Base-by-base conservation (phyloP, 2,329 filamentous ascomycete species). In the Talaromyces sp. region DNA sequence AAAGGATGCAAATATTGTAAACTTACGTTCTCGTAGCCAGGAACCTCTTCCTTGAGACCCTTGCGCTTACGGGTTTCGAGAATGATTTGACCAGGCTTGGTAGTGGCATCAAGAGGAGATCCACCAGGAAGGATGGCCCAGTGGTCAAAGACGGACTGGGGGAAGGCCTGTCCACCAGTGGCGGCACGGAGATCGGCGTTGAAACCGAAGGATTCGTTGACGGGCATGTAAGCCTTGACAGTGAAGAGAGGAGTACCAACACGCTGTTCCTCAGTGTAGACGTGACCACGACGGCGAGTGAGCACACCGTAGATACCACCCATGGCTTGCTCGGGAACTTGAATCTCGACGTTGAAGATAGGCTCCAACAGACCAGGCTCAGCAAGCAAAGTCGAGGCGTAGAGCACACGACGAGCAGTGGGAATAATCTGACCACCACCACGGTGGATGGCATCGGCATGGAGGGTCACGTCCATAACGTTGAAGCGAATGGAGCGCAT, bases 251-350 rank as follows among this genome's bases (percentile, higher is more conserved):
- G 94, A 79, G 94, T 99, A 82, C 94, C 94, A 66, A 93, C 90
- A 76, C 94, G 91, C 86, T 99, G 94, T 85, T 95, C 90, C 85
- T 99, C 94, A 78, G 85, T 84, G 87, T 97, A 97, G 82, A 99
- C 94, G 88, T 97, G 93, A 86, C 94, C 94, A 90, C 94, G 89
- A 80, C 92, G 86, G 76, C 92, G 90, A 81, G 92, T 97, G 73
- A 99, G 90, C 77, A 97, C 92, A 89, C 92, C 90, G 83, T 99
- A 99, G 81, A 99, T 96, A 87, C 94, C 94, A 86, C 94, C 94
- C 94, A 99, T 97, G 78, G 94, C 93, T 75, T 88, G 84, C 86
- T 99, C 94, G 74, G 93, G 93, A 66, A 99, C 94, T 85, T 97
- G 92, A 80, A 99, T 99, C 82, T 99, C 94, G 79, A 96, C 92